Evolutionary conservation across 768 basidiomycete species (phyloP), one percentile per base, ranked within the genome.

Genomic region (Tylopilus balloui): DNA sequence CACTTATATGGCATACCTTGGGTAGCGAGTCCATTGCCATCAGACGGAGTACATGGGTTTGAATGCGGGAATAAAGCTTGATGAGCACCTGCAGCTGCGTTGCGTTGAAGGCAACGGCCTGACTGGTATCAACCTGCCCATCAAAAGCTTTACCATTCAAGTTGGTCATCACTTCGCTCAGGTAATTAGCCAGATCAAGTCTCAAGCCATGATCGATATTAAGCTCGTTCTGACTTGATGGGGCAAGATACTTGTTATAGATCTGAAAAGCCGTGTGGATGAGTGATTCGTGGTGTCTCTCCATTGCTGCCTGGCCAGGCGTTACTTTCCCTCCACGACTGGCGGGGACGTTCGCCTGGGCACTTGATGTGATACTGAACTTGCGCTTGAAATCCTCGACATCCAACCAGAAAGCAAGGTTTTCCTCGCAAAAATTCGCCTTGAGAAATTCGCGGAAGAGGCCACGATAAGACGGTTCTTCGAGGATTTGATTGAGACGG

Each of bases 11-110:
- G 60, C 74, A 24, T 59, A 89, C 90, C 78, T 95, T 95, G 13
- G 96, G 96, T n/a, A 99, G 87, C 7, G 95, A 97, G 68, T 99
- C 96, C 48, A 94, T 95, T 15, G 96, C 93, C 90, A 99, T 95
- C 59, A 99, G 66, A 40, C 95, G 81, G 76, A 98, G 98, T 55
- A 98, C 92, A 62, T 98, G 94, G 19, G 78, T 86, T 70, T 98
- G 96, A 47, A 99, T 99, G 48, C 94, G 83, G 68, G 94, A 94
- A 67, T 98, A 99, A 58, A 97, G 70, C 57, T 81, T 75, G 58
- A 99, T 90, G 78, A 98, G 87, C 37, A 81, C 88, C 71, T 95
- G 92, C 37, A 99, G 73, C 67, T 98, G 95, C 34, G 91, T 97
- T 17, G 96, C 95, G 52, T 95, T 93, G 77, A 98, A 84, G 5